Base-by-base conservation (phyloP, 345 rosid genomes). In the Eucalyptus melliodora region DNA sequence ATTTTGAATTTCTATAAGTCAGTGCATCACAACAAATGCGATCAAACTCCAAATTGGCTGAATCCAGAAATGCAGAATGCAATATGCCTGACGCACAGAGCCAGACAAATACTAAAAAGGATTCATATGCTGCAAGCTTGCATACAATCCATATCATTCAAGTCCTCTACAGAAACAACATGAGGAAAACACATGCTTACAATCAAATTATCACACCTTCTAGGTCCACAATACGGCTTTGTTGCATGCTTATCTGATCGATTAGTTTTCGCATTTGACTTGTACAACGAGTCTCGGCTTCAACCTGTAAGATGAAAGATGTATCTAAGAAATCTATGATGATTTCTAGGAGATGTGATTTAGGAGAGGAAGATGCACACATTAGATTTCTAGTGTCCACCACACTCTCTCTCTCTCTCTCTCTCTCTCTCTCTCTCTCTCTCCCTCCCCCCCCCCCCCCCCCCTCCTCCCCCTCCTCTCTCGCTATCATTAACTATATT, bases 191-290 rank as follows among this genome's bases (percentile, higher is more conserved):
- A 26, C 55, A 44, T 26, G 11, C 27, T 56, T 14, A 60, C 47
- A 49, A 31, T 26, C 19, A 69, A 47, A 60, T 50, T 85, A 21
- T 27, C 87, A 86, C 56, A 97, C 99, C 99, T 97, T 97, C 94
- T 16, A 98, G 94, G 69, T 96, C 92, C 77, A 98, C 93, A 93
- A 97, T 96, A n/a, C 90, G 93, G 4, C 94, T 94, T 87, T 96
- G 99, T 89, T 96, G 98, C 31, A 90, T 91, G 92, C 99, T 96
- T 30, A 96, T 96, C 92, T 98, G 97, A 92, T 98, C 99, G 34
- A 96, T 97, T 16, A 98, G 93, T 16, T 93, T 86, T 55, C 96
- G 95, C 96, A 92, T 91, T 94, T 97, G 97, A 92, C 95, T 94
- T 8, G 98, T 93, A 89, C 99, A 98, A 87, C 94, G 96, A 90